Base-by-base conservation (phyloP, 345 rosid species). In the Pugionium dolabratum region DNA sequence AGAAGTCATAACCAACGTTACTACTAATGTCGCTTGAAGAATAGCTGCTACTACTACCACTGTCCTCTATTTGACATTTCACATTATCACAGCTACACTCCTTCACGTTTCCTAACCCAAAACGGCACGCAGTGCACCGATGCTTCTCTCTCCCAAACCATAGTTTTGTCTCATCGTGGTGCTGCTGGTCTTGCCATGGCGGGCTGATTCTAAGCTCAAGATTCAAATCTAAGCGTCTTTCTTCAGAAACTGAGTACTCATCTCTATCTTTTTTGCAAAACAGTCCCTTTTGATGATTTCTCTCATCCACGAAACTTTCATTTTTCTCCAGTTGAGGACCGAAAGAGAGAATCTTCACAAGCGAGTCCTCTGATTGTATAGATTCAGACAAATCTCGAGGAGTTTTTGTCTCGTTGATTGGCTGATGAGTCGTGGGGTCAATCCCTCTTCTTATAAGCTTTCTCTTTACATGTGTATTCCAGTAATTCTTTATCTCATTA, bases 121-220 rank as follows among this genome's bases (percentile, higher is more conserved):
- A 65, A 51, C 83, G 82, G 71, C 91, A 89, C 50, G 59, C 71
- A 47, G 63, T 72, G 67, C 97, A 86, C 7, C 33, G 9, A 8
- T 4, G 34, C 7, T 67, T 70, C 6, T 36, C 71, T 64, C 72
- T 75, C 9, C 75, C 74, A 2, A 42, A 74, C 47, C 71, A 37
- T 43, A 70, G 39, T 43, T 45, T 73, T 2, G 63, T 28, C 66
- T 75, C 64, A 18, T 59, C 62, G 35, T 62, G 55, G 26, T 56
- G 40, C 29, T 62, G 56, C 27, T 76, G 80, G 26, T 34, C 34
- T 58, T 84, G 82, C 59, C 70, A 71, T 6, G 97, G 96, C 18
- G 86, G 96, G 76, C 95, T 84, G 39, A 92, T 92, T 73, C 84
- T 85, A 7, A 92, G 92, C 69, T 89, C 98, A 9, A 92, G 90